These are phyloP conservation scores for Gilbertella persicaria DNA, from an alignment of 371 early-diverging fungal genomes.

Conservation along the genomic window DNA sequence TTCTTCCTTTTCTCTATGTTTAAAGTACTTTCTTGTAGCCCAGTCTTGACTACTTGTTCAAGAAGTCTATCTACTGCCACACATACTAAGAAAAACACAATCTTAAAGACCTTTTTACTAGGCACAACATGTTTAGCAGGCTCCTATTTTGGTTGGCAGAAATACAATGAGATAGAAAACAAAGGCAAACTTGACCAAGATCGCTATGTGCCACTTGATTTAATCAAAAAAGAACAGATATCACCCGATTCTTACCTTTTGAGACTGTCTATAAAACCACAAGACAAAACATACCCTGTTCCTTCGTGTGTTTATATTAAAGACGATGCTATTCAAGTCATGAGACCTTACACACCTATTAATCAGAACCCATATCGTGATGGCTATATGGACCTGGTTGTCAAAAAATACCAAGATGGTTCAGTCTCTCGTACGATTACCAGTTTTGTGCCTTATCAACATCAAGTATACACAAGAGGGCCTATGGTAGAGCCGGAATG, in stretches of 20 bases:
- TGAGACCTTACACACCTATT: slow-evolving; percentile 68
- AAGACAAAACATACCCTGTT: slow-evolving; percentile 33
- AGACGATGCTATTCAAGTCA: slow-evolving; percentile 72
- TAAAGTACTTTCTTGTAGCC: too few species aligned
- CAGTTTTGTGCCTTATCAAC: slow-evolving; percentile 36
- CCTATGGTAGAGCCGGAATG: slow-evolving; percentile 55
- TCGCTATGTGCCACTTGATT: slow-evolving; percentile 26
- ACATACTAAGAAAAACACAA: background rate
- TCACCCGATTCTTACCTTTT: slow-evolving; percentile 38
- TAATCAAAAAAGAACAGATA: slow-evolving; percentile 31
- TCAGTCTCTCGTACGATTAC: slow-evolving; percentile 54
- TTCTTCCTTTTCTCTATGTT: too few species aligned
- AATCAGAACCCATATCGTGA: slow-evolving; percentile 41
- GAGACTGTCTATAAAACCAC: slow-evolving; percentile 26
- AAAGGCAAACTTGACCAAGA: slow-evolving; percentile 21
- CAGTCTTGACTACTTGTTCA: too few species aligned
- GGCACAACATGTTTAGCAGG: background rate
- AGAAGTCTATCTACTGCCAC: background rate
- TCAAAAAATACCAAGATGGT: slow-evolving; percentile 63
- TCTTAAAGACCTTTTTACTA: background rate
- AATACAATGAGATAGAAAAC: slow-evolving; percentile 1
- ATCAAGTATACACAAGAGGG: slow-evolving; percentile 58
- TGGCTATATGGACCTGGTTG: slow-evolving; percentile 59
- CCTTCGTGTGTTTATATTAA: slow-evolving; percentile 62
- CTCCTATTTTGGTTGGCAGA: slow-evolving; percentile 14